Percentiles rank a stretch among this genome's conserved stretches.
phyloP scores from a whole-genome alignment of 1,139 yeast genomes.

The Suhomyces ambrosiae region DNA sequence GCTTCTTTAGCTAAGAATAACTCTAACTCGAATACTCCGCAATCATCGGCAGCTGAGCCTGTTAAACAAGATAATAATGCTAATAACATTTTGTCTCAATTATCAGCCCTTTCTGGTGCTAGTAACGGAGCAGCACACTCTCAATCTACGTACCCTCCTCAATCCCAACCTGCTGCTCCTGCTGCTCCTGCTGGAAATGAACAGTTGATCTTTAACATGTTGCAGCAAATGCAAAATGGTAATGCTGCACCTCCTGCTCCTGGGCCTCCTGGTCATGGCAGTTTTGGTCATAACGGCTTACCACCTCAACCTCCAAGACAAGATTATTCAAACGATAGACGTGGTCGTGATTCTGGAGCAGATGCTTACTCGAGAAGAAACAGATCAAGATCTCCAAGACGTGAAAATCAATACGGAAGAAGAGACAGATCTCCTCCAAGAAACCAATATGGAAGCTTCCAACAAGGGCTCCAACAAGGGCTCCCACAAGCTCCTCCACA shows the following conservation, averaged over 20 bases:
- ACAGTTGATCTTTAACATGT: conserved; percentile 43
- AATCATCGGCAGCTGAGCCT: conserved; percentile 25
- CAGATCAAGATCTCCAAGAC: conserved; percentile 59
- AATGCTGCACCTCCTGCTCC: conserved; percentile 9
- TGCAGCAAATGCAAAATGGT: conserved; percentile 44
- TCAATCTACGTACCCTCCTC: conserved; percentile 13
- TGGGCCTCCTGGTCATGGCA: conserved; percentile 7
- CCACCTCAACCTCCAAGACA: conserved; percentile 19
- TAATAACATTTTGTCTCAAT: conserved; percentile 46
- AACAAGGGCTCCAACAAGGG: conserved; percentile 15
- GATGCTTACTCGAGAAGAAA: conserved; percentile 48
- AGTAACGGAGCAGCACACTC: conserved; percentile 22
- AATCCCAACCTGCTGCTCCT: conserved; percentile 19
- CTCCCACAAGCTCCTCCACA: conserved; percentile 14
- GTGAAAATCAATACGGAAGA: conserved; percentile 21
- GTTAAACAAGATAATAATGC: conserved; percentile 27
- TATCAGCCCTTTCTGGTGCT: conserved; percentile 45
- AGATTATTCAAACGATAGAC: conserved; percentile 29
- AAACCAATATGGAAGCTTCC: conserved; percentile 16
- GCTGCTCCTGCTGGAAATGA: conserved; percentile 23
- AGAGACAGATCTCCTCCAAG: conserved; percentile 41
- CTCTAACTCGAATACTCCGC: conserved; percentile 30
- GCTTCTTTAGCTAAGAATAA: conserved; percentile 53
- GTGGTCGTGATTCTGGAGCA: conserved; percentile 37
- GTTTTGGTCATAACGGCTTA: conserved; percentile 6